Base-by-base conservation (phyloP, 164 flowering plant genomes). In the Annona cherimola region DNA sequence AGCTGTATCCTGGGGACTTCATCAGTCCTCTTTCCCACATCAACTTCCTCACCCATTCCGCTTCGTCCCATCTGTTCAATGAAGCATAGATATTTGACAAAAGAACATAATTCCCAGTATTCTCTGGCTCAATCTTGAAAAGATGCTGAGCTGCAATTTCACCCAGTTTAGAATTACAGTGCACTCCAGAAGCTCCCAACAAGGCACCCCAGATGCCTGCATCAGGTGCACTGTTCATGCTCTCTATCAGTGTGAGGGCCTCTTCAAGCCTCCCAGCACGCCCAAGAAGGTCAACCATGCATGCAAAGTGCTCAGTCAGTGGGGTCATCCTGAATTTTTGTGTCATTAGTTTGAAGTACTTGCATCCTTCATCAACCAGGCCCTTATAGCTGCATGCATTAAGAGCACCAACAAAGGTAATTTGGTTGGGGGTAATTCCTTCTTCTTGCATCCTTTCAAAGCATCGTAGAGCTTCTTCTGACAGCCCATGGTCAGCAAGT, bases 321-420 rank as follows among this genome's bases (percentile, higher is more conserved):
- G 86, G 87, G 11, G 57, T 50, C n/a, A 86, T 77, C 46, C 74
- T 65, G 45, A 39, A 79, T 59, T 43, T 68, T 41, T 14, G 26
- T 5, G 76, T 76, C 87, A 86, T 84, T 26, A 78, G 46, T 55
- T 80, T 68, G 61, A 84, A 86, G 45, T 75, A 79, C 62, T 67
- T 54, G 70, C 77, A 72, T 0, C 85, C 89, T 72, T 83, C 81
- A 16, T 83, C 80, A 0, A 84, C 79, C 9, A 82, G 26, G 41
- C 89, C 89, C 7, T 77, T 83, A 75, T 79, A 81, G 71, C 85
- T 79, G 68, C 87, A 84, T 3, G 86, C 86, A 74, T 46, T 76
- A 18, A 86, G 81, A 54, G 81, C 78, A 7, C 82, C 79, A 0
- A 81, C 60, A 62, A 86, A 84, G 1, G 87, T 84, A 41, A 86